phyloP scores from a whole-genome alignment of 2,329 filamentous ascomycete species.

The Colletotrichum sublineola region DNA sequence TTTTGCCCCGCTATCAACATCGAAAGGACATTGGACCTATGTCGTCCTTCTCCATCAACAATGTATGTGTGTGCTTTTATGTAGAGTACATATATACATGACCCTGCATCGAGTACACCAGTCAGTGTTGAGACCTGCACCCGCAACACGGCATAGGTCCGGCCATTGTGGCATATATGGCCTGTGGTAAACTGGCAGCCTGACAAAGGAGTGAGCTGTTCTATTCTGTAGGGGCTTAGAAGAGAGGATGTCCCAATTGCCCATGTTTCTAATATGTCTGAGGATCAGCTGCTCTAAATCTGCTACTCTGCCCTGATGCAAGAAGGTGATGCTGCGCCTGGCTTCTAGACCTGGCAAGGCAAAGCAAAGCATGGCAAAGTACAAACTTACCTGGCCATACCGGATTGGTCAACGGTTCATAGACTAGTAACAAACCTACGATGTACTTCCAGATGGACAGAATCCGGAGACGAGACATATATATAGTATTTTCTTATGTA shows the following conservation, averaged over 20 bases:
- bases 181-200: neutral
- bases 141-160: neutral
- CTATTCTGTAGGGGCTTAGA: neutral
- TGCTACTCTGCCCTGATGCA: neutral
- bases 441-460: neutral
- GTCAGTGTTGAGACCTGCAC: neutral
- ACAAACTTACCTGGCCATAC: neutral
- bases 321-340: neutral
- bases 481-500: neutral
- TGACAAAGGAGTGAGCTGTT: neutral
- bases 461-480: neutral
- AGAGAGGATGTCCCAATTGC: neutral
- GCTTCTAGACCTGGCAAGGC: neutral
- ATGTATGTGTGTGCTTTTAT: neutral
- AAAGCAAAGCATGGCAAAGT: neutral
- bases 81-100: neutral
- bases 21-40: slow-evolving; percentile 5
- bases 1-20: slow-evolving; percentile 28
- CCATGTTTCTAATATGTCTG: neutral
- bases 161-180: neutral
- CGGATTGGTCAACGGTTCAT: neutral
- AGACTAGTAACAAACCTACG: neutral
- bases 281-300: neutral
- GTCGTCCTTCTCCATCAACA: neutral
- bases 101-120: neutral